Evolutionary conservation across 2,329 filamentous ascomycete species (phyloP), one percentile per base, ranked within the genome.

Genomic region (Ophiostoma novo-ulmi): DNA sequence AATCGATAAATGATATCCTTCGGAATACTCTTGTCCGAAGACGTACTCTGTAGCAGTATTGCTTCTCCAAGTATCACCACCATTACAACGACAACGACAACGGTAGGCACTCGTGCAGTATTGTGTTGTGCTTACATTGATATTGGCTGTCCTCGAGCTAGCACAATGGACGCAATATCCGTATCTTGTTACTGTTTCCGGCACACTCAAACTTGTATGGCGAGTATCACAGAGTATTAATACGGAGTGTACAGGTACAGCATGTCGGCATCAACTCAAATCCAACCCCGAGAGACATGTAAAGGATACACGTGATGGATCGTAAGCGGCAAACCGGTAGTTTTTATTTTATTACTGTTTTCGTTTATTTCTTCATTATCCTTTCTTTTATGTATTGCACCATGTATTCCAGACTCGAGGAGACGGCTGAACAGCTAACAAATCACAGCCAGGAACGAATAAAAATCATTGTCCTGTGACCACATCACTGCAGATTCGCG

Each of bases 241-340:
- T 26, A 22, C 52, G 3, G 44, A 17, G 44, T 2, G 8, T 7
- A 35, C 26, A 35, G 52, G 52, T 22, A 58, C 52, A 58, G n/a
- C 52, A 58, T 58, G n/a, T 63, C 58, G 58, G 58, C 58, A 63
- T 63, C 58, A 36, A 63, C 58, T 63, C 58, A 63, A 63, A 63
- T 63, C 26, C 58, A 63, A 63, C 58, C 14, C 58, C 58, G 58
- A 35, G 58, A 36, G 58, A 63, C 58, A 63, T 31, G 22, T 5
- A 58, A 26, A 58, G 52, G 31, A 22, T 26, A 58, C 52, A 58
- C 52, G 52, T 58, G 52, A 58, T 58, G 52, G 52, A n/a, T 17
- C 11, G 38, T 13, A 39, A 13, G 38, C 7, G 31, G 31, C 31
- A 31, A 31, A 31, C 2, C 31, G 31, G 2, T 6, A 8, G 38